Evolutionary conservation across 768 basidiomycete species (phyloP).

Genomic region (Udeniomyces megalosporus): DNA sequence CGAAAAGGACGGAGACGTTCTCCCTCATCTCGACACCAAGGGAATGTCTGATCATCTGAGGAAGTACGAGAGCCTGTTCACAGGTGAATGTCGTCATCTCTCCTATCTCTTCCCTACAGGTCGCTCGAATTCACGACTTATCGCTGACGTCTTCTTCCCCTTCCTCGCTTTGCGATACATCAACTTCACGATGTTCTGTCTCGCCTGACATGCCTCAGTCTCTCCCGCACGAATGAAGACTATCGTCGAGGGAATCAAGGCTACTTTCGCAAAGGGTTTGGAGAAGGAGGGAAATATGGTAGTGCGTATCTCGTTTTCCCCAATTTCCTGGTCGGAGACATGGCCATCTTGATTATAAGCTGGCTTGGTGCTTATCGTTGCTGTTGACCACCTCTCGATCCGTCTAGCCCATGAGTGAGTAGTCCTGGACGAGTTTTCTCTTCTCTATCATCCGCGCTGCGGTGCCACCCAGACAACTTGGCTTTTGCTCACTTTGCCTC

Average conservation of each 20-base stretch:
- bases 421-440: neutral
- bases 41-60: slow-evolving; percentile 88
- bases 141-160: too few relatives aligned
- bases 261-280: slow-evolving; percentile 72
- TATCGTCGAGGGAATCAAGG: slow-evolving; percentile 92
- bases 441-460: too few relatives aligned
- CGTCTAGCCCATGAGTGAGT: slow-evolving; percentile 26
- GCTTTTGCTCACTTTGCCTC: neutral
- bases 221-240: slow-evolving; percentile 39
- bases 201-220: neutral
- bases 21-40: slow-evolving; percentile 21
- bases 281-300: slow-evolving; percentile 69
- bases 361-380: neutral
- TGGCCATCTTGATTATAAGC: neutral
- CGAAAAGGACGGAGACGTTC: neutral
- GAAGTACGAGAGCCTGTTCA: slow-evolving; percentile 68
- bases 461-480: too few relatives aligned
- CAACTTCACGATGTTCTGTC: neutral
- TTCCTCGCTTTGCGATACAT: neutral
- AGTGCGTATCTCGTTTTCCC: slow-evolving; percentile 39
- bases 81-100: slow-evolving; percentile 21
- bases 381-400: neutral
- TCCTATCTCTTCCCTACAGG: slow-evolving; percentile 62
- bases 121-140: too few relatives aligned
- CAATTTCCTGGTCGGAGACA: neutral